These are phyloP conservation scores for Ophiosphaerella korrae DNA, from an alignment of 2,329 filamentous ascomycete species.

Conservation along the genomic window DNA sequence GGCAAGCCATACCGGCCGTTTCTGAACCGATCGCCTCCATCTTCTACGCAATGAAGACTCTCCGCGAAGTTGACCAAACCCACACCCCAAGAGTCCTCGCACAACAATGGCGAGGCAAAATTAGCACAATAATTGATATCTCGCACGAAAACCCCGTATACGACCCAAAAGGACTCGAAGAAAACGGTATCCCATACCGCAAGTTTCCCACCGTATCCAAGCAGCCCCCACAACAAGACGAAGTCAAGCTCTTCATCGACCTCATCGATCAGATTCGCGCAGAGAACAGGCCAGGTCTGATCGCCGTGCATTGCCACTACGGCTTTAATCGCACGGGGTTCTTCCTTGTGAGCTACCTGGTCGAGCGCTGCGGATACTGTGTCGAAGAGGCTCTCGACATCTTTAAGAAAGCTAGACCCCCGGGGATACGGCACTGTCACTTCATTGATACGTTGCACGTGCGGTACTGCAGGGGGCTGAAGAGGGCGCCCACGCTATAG, in stretches of 20 bases:
- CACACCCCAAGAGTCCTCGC: constrained; percentile 80
- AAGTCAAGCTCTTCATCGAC: constrained; percentile 64
- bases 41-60: constrained; percentile 90
- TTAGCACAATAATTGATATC: constrained; percentile 85
- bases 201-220: constrained; percentile 95
- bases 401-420: constrained; percentile 74
- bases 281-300: constrained; percentile 48
- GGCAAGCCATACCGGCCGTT: constrained; percentile 79
- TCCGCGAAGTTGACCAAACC: constrained; percentile 83
- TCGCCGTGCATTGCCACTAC: constrained; percentile 94
- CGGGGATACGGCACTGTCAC: constrained; percentile 87
- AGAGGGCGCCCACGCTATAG: constrained; percentile 38
- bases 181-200: constrained; percentile 59
- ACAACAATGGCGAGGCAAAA: constrained; percentile 66
- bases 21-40: constrained; percentile 77
- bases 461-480: constrained; percentile 66
- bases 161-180: constrained; percentile 64
- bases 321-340: constrained; percentile 95
- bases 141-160: constrained; percentile 91
- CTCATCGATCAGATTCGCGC: constrained; percentile 57
- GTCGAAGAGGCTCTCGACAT: constrained; percentile 79
- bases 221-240: constrained; percentile 72
- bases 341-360: constrained; percentile 87
- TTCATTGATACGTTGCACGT: constrained; percentile 85
- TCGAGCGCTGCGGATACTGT: constrained; percentile 74